Evolutionary conservation across 2,329 filamentous ascomycete genomes (phyloP), one percentile per base, ranked within the genome.

Genomic region (Exserohilum rostratum): DNA sequence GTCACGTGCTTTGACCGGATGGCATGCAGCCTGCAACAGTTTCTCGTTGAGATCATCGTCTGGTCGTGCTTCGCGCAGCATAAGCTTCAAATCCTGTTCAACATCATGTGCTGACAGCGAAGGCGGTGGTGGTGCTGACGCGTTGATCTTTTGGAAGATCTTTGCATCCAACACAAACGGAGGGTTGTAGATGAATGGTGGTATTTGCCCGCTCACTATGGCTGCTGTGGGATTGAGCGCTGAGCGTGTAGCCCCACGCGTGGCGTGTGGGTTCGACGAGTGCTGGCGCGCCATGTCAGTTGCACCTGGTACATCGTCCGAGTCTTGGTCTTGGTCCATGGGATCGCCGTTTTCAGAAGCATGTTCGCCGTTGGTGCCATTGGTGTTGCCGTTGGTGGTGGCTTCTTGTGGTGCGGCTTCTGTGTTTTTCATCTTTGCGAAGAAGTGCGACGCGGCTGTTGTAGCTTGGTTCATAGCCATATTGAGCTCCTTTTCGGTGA

Each of bases 401-500:
- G 66, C 55, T 18, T 73, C 68, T 10, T 68, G 57, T 12, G 61
- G 60, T 20, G 62, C 54, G 18, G 61, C 40, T 17, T 76, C 71
- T 22, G 70, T 60, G 34, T 71, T 69, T 66, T 75, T 72, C 66
- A 83, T 83, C 51, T 84, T 83, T 50, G 83, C 80, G 70, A 88
- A 86, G 73, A 81, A 80, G 56, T 80, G 72, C 34, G 82, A 79
- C 0, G 86, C 82, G 5, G 85, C 85, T 27, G 83, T 78, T 46
- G 85, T 83, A 3, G 86, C 86, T 40, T 82, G 80, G 62, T 86
- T 86, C 56, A 84, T 85, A 50, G 85, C 83, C 69, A 85, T 78
- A 46, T 81, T 82, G 48, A 88, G 80, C 70, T 88, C 86, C 75
- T 87, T 88, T 57, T 88, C 85, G 3, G 85, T 88, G 68, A 88